Evolutionary conservation across 352 stramenopile genomes (phyloP).

Genomic region (Halophytophthora batemanensis): DNA sequence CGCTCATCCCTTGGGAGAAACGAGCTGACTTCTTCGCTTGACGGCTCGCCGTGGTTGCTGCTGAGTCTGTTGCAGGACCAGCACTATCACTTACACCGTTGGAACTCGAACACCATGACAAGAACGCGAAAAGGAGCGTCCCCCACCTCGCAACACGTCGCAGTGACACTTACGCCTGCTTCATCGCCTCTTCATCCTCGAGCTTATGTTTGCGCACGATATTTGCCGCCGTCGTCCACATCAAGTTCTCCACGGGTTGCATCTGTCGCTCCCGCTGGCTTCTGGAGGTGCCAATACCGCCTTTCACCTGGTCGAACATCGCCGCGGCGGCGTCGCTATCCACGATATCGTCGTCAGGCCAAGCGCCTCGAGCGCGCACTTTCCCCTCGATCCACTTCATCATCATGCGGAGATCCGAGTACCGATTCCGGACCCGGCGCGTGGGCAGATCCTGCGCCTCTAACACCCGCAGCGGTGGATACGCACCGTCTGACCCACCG

Average conservation of each 20-base stretch:
- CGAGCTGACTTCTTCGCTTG: too few relatives aligned
- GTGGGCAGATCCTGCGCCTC: background rate
- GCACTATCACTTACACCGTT: too few relatives aligned
- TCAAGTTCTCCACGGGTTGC: background rate
- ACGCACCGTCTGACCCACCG: background rate
- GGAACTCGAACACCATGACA: too few relatives aligned
- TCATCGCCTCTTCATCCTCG: too few relatives aligned
- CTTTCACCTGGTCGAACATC: background rate
- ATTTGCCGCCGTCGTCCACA: background rate
- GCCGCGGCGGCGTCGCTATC: background rate
- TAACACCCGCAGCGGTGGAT: background rate
- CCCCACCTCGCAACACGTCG: too few relatives aligned
- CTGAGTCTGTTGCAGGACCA: too few relatives aligned
- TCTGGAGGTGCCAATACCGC: background rate
- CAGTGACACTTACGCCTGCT: too few relatives aligned
- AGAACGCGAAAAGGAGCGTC: too few relatives aligned
- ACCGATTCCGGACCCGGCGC: background rate
- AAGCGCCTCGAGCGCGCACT: background rate
- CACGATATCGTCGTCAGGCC: background rate
- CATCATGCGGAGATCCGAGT: background rate
- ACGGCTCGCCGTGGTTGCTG: too few relatives aligned
- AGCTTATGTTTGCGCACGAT: background rate
- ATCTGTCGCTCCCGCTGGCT: background rate
- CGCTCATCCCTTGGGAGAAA: too few relatives aligned
- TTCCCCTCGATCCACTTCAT: background rate